Evolutionary conservation across 1,139 yeast species (phyloP).

Genomic region (Lodderomyces margitis): DNA sequence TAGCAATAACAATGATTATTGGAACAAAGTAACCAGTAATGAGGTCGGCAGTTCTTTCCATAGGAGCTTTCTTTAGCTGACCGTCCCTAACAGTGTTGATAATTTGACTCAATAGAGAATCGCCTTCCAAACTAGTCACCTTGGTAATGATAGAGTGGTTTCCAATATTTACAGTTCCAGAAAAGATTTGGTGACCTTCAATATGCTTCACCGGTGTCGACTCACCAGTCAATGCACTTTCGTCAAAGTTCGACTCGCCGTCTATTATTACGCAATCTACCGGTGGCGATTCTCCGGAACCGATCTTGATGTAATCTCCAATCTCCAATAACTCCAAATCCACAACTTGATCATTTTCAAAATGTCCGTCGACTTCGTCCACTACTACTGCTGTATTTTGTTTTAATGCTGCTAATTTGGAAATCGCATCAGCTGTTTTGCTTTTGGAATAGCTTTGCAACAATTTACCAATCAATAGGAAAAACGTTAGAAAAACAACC

Average conservation of each 20-base stretch:
- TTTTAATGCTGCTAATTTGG: constrained; percentile 51
- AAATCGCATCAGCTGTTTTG: constrained; percentile 66
- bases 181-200: constrained; percentile 62
- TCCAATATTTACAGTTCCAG: constrained; percentile 72
- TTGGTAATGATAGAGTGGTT: constrained; percentile 52
- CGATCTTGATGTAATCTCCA: constrained; percentile 58
- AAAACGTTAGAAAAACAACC: constrained; percentile 71
- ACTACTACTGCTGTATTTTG: constrained; percentile 51
- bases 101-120: constrained; percentile 67
- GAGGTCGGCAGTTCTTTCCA: constrained; percentile 69
- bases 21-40: constrained; percentile 77
- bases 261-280: constrained; percentile 63
- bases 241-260: constrained; percentile 65
- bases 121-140: constrained; percentile 61
- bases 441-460: constrained; percentile 65
- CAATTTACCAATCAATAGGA: constrained; percentile 65
- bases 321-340: constrained; percentile 57
- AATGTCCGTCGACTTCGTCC: constrained; percentile 19
- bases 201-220: constrained; percentile 47
- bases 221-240: constrained; percentile 79
- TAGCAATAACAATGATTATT: constrained; percentile 56
- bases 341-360: constrained; percentile 33
- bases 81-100: constrained; percentile 72
- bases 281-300: constrained; percentile 72
- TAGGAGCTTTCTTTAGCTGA: constrained; percentile 70